phyloP scores from a whole-genome alignment of 768 basidiomycete species.

The Naganishia vishniacii region DNA sequence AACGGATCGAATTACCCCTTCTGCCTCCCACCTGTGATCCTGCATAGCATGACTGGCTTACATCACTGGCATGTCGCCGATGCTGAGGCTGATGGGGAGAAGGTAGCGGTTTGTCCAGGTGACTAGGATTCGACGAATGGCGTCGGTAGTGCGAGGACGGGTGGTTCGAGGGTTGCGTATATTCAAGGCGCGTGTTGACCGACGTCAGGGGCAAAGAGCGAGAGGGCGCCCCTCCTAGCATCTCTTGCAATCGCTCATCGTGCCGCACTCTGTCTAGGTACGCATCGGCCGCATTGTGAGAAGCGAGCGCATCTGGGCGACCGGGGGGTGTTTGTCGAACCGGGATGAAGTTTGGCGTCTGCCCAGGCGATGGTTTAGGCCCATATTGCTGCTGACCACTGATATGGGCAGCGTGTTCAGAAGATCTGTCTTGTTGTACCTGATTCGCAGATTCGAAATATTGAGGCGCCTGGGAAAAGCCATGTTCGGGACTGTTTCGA shows the following conservation, averaged over 20 bases:
- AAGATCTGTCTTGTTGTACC: background rate
- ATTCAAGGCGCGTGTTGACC: background rate
- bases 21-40: constrained; percentile 15
- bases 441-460: too few relatives aligned
- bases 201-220: constrained; percentile 37
- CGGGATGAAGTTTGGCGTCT: background rate
- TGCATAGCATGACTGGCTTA: constrained; percentile 11
- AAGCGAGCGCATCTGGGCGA: constrained; percentile 5
- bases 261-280: constrained; percentile 67
- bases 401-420: background rate
- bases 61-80: background rate
- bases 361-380: background rate
- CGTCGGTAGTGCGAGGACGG: constrained; percentile 17
- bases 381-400: background rate
- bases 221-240: constrained; percentile 36
- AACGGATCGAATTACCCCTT: constrained; percentile 2
- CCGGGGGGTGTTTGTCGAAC: background rate
- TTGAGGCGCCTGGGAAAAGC: too few relatives aligned
- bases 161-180: background rate
- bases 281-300: constrained; percentile 35
- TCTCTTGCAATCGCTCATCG: constrained; percentile 71
- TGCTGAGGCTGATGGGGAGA: constrained; percentile 12
- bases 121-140: background rate
- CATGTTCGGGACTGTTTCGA: too few relatives aligned
- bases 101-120: constrained; percentile 43